A percentile compares a stretch with the other conserved stretches of the same genome.
Conservation (phyloP, 2,329 filamentous ascomycete genomes). For the Colletotrichum limetticola region DNA sequence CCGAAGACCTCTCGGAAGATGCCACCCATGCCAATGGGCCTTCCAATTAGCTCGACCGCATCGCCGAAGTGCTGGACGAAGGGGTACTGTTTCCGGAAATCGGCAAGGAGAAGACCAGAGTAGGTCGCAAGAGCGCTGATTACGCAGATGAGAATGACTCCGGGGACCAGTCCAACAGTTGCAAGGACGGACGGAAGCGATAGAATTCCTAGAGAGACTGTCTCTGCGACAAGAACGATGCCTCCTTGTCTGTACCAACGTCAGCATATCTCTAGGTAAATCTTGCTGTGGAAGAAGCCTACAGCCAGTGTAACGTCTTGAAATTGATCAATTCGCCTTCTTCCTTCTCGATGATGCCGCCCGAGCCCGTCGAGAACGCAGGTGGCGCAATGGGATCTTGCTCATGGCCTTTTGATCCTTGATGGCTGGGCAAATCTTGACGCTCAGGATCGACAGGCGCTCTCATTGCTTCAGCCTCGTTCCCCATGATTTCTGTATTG, state of each 20-base stretch:
- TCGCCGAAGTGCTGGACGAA: conserved; percentile 75
- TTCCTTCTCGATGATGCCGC: conserved; percentile 9
- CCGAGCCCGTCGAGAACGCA: background rate
- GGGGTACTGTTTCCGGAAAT: conserved; percentile 77
- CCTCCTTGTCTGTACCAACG: conserved; percentile 51
- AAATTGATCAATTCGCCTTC: conserved; percentile 44
- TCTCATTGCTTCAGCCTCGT: conserved; percentile 8
- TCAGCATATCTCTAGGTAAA: background rate
- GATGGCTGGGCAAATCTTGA: background rate
- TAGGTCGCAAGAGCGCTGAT: conserved; percentile 75
- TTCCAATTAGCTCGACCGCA: conserved; percentile 67
- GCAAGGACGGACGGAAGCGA: conserved; percentile 82
- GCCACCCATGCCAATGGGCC: conserved; percentile 57
- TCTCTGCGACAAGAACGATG: conserved; percentile 56
- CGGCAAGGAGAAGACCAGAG: conserved; percentile 64
- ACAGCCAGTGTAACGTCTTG: conserved; percentile 52
- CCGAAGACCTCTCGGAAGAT: conserved; percentile 70
- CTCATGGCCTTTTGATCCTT: background rate
- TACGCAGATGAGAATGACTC: conserved; percentile 77
- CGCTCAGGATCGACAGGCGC: conserved; percentile 8
- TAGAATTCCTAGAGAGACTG: conserved; percentile 64
- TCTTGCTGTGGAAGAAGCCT: conserved; percentile 1
- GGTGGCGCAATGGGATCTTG: background rate
- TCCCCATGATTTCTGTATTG: conserved; percentile 17
- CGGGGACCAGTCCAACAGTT: conserved; percentile 77